Evolutionary conservation across 2,329 filamentous ascomycete species (phyloP), one percentile per base, ranked within the genome.

Genomic region (Colletotrichum cereale): DNA sequence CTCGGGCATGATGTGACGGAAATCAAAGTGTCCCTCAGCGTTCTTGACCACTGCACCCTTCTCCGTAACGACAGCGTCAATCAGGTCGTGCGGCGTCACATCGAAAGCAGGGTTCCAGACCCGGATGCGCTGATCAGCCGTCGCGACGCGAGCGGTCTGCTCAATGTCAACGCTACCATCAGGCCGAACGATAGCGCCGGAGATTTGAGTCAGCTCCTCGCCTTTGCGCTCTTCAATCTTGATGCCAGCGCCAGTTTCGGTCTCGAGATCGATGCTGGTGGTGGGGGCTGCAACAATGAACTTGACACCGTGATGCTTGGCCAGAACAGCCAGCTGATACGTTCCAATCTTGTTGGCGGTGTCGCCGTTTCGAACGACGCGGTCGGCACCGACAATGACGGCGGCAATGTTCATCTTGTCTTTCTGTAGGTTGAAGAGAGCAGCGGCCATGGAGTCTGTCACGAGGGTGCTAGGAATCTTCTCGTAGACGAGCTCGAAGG

Each of bases 261-360:
- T 98, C 65, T 89, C 86, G 40, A 97, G 84, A 78, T 99, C 96
- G 75, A 99, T 96, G 67, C 94, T 97, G 2, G 96, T 99, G 8
- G 95, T 93, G 0, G 96, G 96, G 0, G 96, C 96, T 0, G 96
- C 96, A 38, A 99, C 95, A 12, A 99, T 88, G 79, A 99, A 99
- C 81, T 96, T 97, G 78, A 98, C 88, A 24, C 93, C 93, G 77
- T 99, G 96, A 78, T 95, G 86, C 75, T 88, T 91, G 29, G 96
- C 96, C 38, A 97, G 87, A n/a, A 98, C 95, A 4, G 96, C 95
- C 5, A 99, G 88, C 66, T 92, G 89, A 80, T 99, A 98, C 0
- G 96, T 99, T 62, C 96, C 96, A 73, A 99, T 97, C 85, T 99
- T 99, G 85, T 99, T 99, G 67, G 96, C 96, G 0, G 96, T 98